A percentile compares a stretch with the other conserved stretches of the same genome.
phyloP scores from a whole-genome alignment of 2,329 filamentous ascomycete species.

The Diplodia scrobiculata region DNA sequence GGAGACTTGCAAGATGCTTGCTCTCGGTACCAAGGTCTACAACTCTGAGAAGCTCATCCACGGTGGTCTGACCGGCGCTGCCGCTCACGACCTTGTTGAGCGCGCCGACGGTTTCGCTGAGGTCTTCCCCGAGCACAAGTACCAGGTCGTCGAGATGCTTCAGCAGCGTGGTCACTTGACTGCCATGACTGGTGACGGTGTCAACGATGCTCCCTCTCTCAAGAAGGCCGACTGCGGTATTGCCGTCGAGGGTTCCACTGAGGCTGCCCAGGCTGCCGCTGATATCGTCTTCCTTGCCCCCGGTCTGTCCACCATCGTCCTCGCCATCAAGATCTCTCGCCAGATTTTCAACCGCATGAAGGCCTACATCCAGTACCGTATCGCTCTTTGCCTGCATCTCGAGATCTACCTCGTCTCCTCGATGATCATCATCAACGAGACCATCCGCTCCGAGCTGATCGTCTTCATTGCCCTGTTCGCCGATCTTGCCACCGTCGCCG shows the following conservation, averaged over 20 bases:
- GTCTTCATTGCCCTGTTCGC: conserved; percentile 80
- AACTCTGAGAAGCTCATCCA: conserved; percentile 77
- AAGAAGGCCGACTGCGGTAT: conserved; percentile 77
- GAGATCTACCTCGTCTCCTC: conserved; percentile 76
- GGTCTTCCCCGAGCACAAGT: conserved; percentile 76
- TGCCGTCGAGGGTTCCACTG: conserved; percentile 70
- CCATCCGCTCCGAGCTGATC: conserved; percentile 69
- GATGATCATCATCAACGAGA: conserved; percentile 80
- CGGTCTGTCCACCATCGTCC: conserved; percentile 69
- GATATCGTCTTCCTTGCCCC: conserved; percentile 76
- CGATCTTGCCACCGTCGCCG: conserved; percentile 75
- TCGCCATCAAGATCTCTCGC: conserved; percentile 72
- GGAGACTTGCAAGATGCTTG: conserved; percentile 81
- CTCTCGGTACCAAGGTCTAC: conserved; percentile 77
- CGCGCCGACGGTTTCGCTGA: conserved; percentile 73
- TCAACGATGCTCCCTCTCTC: conserved; percentile 72
- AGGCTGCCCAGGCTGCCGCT: conserved; percentile 71
- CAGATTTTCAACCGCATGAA: conserved; percentile 80
- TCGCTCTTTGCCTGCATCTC: conserved; percentile 71
- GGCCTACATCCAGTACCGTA: conserved; percentile 76
- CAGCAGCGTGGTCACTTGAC: conserved; percentile 73
- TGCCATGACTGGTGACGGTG: conserved; percentile 75
- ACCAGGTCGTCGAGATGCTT: conserved; percentile 74
- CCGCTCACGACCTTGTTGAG: conserved; percentile 75
- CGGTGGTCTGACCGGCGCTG: conserved; percentile 71